phyloP scores from a whole-genome alignment of 352 stramenopile genomes.

The Lagenidium giganteum region DNA sequence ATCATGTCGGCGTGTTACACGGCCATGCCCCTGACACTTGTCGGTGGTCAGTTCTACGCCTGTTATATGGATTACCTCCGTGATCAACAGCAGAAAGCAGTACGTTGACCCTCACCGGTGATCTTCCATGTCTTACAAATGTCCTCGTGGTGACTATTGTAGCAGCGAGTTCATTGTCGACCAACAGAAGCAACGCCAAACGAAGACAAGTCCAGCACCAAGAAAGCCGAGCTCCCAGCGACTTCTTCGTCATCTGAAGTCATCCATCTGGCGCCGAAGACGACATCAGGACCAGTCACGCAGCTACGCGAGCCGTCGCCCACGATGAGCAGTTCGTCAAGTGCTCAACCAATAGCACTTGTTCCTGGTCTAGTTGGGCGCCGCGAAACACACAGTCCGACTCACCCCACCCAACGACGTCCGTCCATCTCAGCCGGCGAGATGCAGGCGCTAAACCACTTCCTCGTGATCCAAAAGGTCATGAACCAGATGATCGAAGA shows the following conservation, averaged over 20 bases:
- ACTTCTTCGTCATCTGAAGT: too few relatives aligned
- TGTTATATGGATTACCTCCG: conserved; percentile 44
- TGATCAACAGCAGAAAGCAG: conserved; percentile 23
- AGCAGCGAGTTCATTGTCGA: too few relatives aligned
- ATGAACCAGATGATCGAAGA: conserved; percentile 39
- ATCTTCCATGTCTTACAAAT: background rate
- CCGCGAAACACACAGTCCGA: background rate
- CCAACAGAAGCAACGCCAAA: too few relatives aligned
- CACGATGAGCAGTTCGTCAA: conserved; percentile 3
- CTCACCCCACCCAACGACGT: background rate
- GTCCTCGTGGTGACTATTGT: background rate
- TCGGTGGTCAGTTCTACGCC: conserved; percentile 53
- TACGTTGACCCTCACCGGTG: background rate
- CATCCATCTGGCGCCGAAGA: too few relatives aligned
- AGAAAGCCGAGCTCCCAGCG: too few relatives aligned
- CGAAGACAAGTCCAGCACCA: background rate
- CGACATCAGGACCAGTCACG: conserved; percentile 7
- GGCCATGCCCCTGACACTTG: conserved; percentile 53
- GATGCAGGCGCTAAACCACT: conserved; percentile 36
- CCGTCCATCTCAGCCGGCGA: conserved; percentile 12
- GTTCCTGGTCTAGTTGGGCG: conserved; percentile 2
- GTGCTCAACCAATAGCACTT: background rate
- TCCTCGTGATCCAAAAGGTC: conserved; percentile 37
- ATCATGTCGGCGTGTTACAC: conserved; percentile 57
- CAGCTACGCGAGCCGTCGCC: background rate